Evolutionary conservation across 345 rosid species (phyloP).

Genomic region (Bruguiera parviflora): DNA sequence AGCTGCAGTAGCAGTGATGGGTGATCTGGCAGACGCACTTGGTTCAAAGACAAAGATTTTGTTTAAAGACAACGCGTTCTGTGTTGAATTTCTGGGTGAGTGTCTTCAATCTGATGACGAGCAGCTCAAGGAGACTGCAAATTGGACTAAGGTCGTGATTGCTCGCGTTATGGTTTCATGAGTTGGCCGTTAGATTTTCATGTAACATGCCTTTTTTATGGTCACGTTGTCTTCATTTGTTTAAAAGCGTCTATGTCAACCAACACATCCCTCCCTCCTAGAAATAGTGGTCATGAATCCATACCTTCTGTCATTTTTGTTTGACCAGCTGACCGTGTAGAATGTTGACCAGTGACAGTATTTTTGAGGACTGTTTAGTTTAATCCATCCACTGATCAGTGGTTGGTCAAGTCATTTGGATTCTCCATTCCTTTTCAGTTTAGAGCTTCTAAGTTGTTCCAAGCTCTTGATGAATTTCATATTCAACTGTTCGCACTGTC

Average conservation of each 20-base stretch:
- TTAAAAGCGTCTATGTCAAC: background rate
- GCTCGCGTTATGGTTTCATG: constrained; percentile 65
- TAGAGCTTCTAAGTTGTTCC: too few relatives aligned
- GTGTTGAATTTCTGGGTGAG: constrained; percentile 53
- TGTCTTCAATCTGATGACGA: constrained; percentile 86
- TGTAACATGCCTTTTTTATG: background rate
- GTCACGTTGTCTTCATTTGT: background rate
- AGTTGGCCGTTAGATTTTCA: constrained; percentile 4
- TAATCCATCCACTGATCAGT: constrained; percentile 39
- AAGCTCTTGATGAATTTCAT: too few relatives aligned
- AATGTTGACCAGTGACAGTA: constrained; percentile 12
- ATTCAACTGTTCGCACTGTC: too few relatives aligned
- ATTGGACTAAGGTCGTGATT: constrained; percentile 86
- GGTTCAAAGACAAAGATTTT: constrained; percentile 65
- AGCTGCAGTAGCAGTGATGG: constrained; percentile 90
- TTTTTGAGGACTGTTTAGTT: constrained; percentile 10
- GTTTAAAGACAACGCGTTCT: constrained; percentile 62
- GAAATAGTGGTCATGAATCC: constrained; percentile 15
- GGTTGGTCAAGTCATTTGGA: constrained; percentile 31
- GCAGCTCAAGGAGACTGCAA: constrained; percentile 78
- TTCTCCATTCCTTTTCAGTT: background rate
- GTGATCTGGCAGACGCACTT: constrained; percentile 85
- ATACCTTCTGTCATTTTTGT: constrained; percentile 11
- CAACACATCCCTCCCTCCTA: too few relatives aligned
- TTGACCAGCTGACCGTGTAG: constrained; percentile 14